Conservation (phyloP, 495 filamentous ascomycete species). For the Cryomyces antarcticus region DNA sequence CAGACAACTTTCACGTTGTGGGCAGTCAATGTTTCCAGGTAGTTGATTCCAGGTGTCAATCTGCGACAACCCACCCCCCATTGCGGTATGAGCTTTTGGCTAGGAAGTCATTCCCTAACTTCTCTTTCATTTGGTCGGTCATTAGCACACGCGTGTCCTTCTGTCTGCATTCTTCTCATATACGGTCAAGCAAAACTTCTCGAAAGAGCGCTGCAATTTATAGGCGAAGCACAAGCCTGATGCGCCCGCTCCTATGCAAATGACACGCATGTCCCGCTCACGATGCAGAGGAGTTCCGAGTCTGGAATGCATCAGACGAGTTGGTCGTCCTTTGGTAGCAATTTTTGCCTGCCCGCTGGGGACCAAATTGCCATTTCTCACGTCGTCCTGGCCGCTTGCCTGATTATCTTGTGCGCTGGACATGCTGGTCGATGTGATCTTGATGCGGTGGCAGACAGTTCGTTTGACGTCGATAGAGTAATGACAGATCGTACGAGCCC, state of each 20-base stretch:
- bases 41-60: slow-evolving; percentile 14
- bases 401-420: no score
- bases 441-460: no score
- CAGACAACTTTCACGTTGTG: slow-evolving; percentile 14
- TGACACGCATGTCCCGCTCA: slow-evolving; percentile 12
- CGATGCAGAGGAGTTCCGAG: no score
- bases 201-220: slow-evolving; percentile 11
- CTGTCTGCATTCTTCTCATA: slow-evolving; percentile 12
- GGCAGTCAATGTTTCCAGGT: slow-evolving; percentile 15
- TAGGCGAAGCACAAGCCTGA: slow-evolving; percentile 13
- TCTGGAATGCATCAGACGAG: no score
- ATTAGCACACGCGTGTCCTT: background rate
- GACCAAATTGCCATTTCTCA: no score
- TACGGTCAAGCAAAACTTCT: slow-evolving; percentile 7
- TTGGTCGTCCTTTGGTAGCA: no score
- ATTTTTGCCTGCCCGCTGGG: no score
- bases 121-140: slow-evolving; percentile 16
- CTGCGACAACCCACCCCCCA: slow-evolving; percentile 14
- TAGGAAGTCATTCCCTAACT: slow-evolving; percentile 18
- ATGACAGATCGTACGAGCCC: no score
- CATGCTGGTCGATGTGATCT: no score
- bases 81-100: slow-evolving; percentile 14
- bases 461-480: no score
- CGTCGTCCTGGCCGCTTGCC: no score
- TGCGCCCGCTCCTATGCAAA: slow-evolving; percentile 13